phyloP scores from a whole-genome alignment of 495 filamentous ascomycete genomes.

The Penicillium cinerascens region DNA sequence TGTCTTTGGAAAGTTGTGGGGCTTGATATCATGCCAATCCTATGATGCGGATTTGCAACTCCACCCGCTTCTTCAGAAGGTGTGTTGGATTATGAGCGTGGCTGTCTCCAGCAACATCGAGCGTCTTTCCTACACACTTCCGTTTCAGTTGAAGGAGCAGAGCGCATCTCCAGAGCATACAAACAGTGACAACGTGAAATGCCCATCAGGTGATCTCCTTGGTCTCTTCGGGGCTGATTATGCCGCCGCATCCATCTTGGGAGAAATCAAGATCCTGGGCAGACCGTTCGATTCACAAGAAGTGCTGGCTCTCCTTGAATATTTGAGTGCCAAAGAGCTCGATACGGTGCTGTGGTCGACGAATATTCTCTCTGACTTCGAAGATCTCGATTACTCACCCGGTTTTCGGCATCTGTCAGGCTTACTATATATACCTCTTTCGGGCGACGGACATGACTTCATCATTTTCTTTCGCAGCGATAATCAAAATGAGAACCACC shows the following conservation, averaged over 20 bases:
- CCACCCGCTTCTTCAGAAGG: conserved; percentile 78
- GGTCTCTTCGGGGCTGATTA: conserved; percentile 58
- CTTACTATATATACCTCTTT: conserved; percentile 73
- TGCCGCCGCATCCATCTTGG: conserved; percentile 74
- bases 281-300: conserved; percentile 72
- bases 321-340: conserved; percentile 65
- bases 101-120: conserved; percentile 81
- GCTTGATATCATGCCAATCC: conserved; percentile 77
- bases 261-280: conserved; percentile 78
- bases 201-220: conserved; percentile 18
- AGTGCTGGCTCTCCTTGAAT: conserved; percentile 75
- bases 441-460: conserved; percentile 69
- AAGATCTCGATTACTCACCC: conserved; percentile 70
- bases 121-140: conserved; percentile 74
- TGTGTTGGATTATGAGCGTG: conserved; percentile 78
- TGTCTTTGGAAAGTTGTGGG: conserved; percentile 82
- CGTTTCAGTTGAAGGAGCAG: conserved; percentile 49
- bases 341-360: conserved; percentile 70
- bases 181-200: background rate
- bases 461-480: conserved; percentile 72
- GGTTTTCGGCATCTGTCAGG: conserved; percentile 75
- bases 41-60: conserved; percentile 76
- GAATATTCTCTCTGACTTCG: conserved; percentile 71
- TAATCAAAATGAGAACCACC: background rate
- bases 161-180: background rate